phyloP scores from a whole-genome alignment of 352 stramenopile genomes.

The Phytopythium vexans region DNA sequence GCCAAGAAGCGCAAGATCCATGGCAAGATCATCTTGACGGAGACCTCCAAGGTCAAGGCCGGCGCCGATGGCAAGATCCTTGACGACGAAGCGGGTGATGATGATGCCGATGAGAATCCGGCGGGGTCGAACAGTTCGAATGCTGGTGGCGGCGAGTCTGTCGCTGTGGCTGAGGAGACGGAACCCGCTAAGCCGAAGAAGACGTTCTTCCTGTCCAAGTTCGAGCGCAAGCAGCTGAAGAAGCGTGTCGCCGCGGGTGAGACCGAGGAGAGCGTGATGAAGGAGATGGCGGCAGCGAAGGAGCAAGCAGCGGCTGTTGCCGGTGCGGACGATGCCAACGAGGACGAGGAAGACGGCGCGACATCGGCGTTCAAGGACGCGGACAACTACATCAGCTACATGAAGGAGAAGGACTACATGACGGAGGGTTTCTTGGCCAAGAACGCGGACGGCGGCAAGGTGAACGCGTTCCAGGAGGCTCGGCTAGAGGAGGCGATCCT shows the following conservation, averaged over 20 bases:
- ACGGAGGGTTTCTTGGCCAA: constrained; percentile 76
- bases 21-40: constrained; percentile 80
- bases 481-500: constrained; percentile 95
- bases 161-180: constrained; percentile 1
- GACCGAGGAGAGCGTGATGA: constrained; percentile 73
- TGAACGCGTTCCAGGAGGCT: constrained; percentile 76
- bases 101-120: constrained; percentile 11
- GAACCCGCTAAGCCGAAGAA: constrained; percentile 35
- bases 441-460: constrained; percentile 69
- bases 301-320: constrained; percentile 16
- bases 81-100: constrained; percentile 26
- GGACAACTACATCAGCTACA: constrained; percentile 86
- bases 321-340: constrained; percentile 10
- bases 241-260: constrained; percentile 79
- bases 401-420: constrained; percentile 74
- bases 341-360: constrained; percentile 23
- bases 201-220: constrained; percentile 91
- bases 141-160: too few relatives aligned
- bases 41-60: constrained; percentile 42
- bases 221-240: constrained; percentile 93
- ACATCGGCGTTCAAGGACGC: constrained; percentile 66
- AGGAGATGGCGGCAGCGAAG: constrained; percentile 50
- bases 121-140: constrained; percentile 4
- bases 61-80: constrained; percentile 28
- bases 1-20: constrained; percentile 83